Percentiles rank a stretch among this genome's conserved stretches.
Conservation (phyloP, 306 rosid genomes). For the Lathyrus tuberosus region DNA sequence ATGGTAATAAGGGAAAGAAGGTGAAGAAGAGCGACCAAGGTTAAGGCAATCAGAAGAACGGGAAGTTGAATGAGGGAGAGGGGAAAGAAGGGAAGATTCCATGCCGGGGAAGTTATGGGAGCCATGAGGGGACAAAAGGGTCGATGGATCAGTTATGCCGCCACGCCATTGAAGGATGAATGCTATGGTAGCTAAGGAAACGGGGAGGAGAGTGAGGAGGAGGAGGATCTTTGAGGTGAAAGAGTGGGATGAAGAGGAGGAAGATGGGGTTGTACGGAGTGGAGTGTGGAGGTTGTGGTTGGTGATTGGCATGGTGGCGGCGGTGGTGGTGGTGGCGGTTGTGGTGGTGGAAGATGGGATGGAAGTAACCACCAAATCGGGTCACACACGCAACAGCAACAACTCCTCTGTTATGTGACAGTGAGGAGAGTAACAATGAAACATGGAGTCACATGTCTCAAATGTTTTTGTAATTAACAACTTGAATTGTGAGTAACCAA, state of each 20-base stretch:
- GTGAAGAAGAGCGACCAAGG: conserved; percentile 68
- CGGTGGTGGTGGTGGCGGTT: conserved; percentile 31
- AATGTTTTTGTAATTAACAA: no score
- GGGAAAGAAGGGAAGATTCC: conserved; percentile 81
- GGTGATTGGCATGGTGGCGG: conserved; percentile 44
- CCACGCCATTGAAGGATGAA: conserved; percentile 99
- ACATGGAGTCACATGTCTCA: background rate
- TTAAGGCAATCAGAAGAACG: conserved; percentile 57
- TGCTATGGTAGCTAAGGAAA: conserved; percentile 80
- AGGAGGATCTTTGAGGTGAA: conserved; percentile 72
- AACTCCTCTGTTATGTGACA: background rate
- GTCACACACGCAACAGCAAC: conserved; percentile 28
- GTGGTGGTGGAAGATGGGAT: conserved; percentile 22
- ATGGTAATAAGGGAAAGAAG: conserved; percentile 77
- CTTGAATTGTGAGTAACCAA: no score
- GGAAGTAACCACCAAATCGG: conserved; percentile 11
- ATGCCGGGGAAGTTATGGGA: conserved; percentile 85
- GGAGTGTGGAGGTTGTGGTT: conserved; percentile 64
- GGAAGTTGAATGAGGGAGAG: conserved; percentile 49
- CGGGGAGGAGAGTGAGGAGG: conserved; percentile 88
- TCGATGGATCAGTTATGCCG: conserved; percentile 77
- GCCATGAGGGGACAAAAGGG: conserved; percentile 77
- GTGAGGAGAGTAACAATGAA: conserved; percentile 7
- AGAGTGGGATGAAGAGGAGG: conserved; percentile 53
- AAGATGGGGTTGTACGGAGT: conserved; percentile 55